Percentiles rank a stretch among this genome's conserved stretches.
These are phyloP conservation scores for Solanum pennellii DNA, from an alignment of 257 asterid species.

Conservation along the genomic window DNA sequence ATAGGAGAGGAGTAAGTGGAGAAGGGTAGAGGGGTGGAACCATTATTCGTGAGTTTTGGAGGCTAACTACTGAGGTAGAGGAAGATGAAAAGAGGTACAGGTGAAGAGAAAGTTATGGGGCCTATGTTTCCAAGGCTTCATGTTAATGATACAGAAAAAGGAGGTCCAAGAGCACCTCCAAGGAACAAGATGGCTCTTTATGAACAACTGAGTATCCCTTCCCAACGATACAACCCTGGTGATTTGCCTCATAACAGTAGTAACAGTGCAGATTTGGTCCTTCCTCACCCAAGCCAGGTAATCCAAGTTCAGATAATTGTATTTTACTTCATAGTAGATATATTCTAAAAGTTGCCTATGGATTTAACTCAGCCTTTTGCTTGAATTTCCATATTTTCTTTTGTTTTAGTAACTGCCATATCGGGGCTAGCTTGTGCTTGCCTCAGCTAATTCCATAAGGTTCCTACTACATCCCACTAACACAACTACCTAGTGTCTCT, in stretches of 20 bases:
- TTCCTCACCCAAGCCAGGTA: conserved; percentile 51
- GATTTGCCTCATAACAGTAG: conserved; percentile 12
- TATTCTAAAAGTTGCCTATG: not conserved
- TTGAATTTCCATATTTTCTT: not conserved
- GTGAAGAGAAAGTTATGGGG: conserved; percentile 58
- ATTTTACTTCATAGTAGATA: not conserved
- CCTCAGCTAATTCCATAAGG: not conserved
- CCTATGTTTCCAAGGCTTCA: conserved; percentile 97
- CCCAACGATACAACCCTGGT: conserved; percentile 39
- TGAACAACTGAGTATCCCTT: conserved; percentile 90
- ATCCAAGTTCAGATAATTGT: not conserved
- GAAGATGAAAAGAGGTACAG: conserved; percentile 66
- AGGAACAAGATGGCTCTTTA: conserved; percentile 98
- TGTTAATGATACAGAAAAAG: conserved; percentile 78
- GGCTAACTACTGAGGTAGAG: not conserved
- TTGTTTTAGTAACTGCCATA: not conserved
- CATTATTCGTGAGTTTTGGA: not conserved
- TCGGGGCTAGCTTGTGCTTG: not conserved
- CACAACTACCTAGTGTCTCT: not conserved
- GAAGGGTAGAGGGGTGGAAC: not conserved
- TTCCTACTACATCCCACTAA: not conserved
- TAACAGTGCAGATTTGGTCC: conserved; percentile 17
- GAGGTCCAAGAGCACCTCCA: conserved; percentile 99
- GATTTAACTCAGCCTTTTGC: not conserved
- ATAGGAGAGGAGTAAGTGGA: not conserved